phyloP scores from a whole-genome alignment of 179 eudicot species.

The Camellia oleifera region DNA sequence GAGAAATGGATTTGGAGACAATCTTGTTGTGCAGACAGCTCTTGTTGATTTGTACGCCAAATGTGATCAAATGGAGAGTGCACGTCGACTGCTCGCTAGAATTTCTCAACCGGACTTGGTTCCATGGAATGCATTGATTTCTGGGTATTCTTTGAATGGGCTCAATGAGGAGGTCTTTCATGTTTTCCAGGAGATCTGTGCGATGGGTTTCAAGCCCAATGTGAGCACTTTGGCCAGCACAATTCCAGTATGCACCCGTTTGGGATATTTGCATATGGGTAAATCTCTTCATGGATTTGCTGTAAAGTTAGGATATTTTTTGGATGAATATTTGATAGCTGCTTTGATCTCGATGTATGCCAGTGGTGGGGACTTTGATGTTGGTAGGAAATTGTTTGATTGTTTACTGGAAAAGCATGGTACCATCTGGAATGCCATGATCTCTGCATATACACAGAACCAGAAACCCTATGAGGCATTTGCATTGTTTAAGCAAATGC shows the following conservation, averaged over 20 bases:
- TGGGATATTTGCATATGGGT: conserved; percentile 33
- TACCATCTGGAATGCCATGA: conserved; percentile 54
- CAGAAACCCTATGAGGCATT: conserved; percentile 37
- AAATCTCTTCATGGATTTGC: conserved; percentile 53
- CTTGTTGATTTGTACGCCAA: conserved; percentile 57
- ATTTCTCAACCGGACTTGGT: conserved; percentile 61
- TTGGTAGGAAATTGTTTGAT: conserved; percentile 47
- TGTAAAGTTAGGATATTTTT: conserved; percentile 41
- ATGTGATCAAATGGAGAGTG: conserved; percentile 40
- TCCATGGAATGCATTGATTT: conserved; percentile 67
- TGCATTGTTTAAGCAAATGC: conserved; percentile 41
- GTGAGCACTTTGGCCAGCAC: conserved; percentile 54
- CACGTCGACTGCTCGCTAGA: conserved; percentile 46
- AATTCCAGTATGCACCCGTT: conserved; percentile 58
- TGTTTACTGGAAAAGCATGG: conserved; percentile 29
- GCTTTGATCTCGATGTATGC: conserved; percentile 63
- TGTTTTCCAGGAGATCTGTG: conserved; percentile 30
- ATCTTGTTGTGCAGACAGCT: conserved; percentile 57
- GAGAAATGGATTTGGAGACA: conserved; percentile 50
- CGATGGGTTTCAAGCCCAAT: conserved; percentile 43
- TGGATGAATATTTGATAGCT: conserved; percentile 42
- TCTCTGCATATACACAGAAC: conserved; percentile 49
- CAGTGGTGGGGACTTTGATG: conserved; percentile 34
- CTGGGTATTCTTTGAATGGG: conserved; percentile 59
- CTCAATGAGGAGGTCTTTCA: conserved; percentile 39